Conservation (phyloP, 1,284 basidiomycete species). For the Jaminaea rosea region DNA sequence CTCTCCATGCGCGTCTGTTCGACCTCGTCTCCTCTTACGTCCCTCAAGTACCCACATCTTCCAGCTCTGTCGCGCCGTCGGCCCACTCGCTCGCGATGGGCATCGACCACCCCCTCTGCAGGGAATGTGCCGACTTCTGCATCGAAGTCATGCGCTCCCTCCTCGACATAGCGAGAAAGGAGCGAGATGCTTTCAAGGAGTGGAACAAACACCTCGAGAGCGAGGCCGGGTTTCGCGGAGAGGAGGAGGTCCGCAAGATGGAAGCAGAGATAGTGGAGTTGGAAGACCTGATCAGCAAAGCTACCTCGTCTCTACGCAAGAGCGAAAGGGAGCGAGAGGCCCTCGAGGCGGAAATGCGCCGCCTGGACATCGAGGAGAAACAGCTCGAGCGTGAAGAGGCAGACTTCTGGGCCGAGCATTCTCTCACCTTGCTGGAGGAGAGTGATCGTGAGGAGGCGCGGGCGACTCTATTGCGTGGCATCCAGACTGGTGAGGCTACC, state of each 20-base stretch:
- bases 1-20: not conserved
- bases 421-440: constrained; percentile 59
- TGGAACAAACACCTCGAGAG: constrained; percentile 28
- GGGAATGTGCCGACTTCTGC: constrained; percentile 79
- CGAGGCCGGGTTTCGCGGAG: constrained; percentile 8
- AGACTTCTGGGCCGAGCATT: constrained; percentile 74
- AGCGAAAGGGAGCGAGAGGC: constrained; percentile 66
- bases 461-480: constrained; percentile 62
- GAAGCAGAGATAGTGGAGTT: constrained; percentile 49
- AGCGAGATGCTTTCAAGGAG: constrained; percentile 65
- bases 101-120: constrained; percentile 88
- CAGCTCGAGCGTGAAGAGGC: constrained; percentile 61
- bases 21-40: constrained; percentile 1
- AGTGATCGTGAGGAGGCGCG: constrained; percentile 62
- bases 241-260: constrained; percentile 23
- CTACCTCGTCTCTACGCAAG: constrained; percentile 52
- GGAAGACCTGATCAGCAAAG: constrained; percentile 54
- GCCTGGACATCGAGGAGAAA: constrained; percentile 65
- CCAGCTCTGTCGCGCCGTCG: not conserved
- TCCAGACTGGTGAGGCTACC: constrained; percentile 49
- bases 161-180: constrained; percentile 79
- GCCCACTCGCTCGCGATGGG: constrained; percentile 2
- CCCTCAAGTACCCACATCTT: not conserved
- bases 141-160: constrained; percentile 68
- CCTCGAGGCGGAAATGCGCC: constrained; percentile 63